These are phyloP conservation scores for Geranomyces michiganensis DNA, from an alignment of 192 early-diverging fungal species.

Conservation along the genomic window DNA sequence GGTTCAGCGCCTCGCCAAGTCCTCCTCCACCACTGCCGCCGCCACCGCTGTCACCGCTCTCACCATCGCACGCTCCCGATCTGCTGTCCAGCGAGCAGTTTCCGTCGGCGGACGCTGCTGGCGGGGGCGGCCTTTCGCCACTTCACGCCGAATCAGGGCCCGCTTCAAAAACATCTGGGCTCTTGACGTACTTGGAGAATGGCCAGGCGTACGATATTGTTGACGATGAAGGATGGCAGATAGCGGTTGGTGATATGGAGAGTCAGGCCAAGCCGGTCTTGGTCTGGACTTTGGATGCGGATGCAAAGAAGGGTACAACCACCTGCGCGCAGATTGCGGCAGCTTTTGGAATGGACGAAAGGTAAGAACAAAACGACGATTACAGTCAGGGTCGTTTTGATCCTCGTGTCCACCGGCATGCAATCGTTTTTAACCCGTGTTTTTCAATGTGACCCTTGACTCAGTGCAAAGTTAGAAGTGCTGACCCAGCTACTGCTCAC, in stretches of 20 bases:
- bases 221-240: conserved; percentile 28
- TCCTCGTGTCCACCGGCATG: no score
- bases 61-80: background rate
- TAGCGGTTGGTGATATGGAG: conserved; percentile 24
- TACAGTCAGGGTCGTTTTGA: no score
- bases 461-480: conserved; percentile 13
- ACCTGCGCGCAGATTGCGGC: no score
- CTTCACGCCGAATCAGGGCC: no score
- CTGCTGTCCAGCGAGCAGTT: background rate
- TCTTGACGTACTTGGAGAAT: conserved; percentile 25
- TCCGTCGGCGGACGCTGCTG: no score
- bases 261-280: conserved; percentile 14
- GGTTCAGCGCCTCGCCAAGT: conserved; percentile 12
- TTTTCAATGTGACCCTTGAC: no score
- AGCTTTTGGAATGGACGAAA: no score
- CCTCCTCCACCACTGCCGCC: no score
- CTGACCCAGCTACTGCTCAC: conserved; percentile 14
- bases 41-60: background rate
- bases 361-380: no score
- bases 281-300: conserved; percentile 13
- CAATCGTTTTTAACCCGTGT: no score
- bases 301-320: background rate
- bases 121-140: no score
- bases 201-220: conserved; percentile 22
- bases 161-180: no score